phyloP scores from a whole-genome alignment of 2,329 filamentous ascomycete genomes.

The Setomelanomma holmii region DNA sequence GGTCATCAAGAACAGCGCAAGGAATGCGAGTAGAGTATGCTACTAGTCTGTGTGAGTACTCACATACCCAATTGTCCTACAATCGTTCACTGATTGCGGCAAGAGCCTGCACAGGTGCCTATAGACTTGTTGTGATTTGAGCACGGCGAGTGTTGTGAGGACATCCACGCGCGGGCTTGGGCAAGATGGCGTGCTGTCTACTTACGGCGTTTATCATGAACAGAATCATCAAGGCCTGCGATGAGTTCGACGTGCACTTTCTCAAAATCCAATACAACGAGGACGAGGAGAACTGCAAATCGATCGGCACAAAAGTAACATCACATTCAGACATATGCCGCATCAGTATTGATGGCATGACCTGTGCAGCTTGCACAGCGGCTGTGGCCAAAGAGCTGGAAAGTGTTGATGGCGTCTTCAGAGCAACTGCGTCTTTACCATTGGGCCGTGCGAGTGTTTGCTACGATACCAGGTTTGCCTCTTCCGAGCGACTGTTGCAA shows the following conservation, averaged over 20 bases:
- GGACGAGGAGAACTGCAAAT: conserved; percentile 4
- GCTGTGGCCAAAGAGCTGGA: conserved; percentile 6
- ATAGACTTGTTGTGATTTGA: no score
- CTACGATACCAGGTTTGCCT: not conserved
- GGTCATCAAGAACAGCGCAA: no score
- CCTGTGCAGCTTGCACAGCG: conserved; percentile 16
- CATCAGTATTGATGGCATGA: conserved; percentile 18
- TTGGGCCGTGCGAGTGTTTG: conserved; percentile 7
- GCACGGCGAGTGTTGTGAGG: no score
- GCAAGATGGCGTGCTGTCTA: conserved; percentile 17
- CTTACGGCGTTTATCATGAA: conserved; percentile 16
- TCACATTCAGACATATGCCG: conserved; percentile 1
- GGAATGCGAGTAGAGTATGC: no score
- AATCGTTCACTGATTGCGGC: no score
- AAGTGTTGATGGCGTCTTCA: conserved; percentile 4
- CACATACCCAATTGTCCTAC: no score
- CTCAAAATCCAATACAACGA: conserved; percentile 18
- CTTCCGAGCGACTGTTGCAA: not conserved
- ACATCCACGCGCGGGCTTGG: no score
- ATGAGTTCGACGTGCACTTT: conserved; percentile 19
- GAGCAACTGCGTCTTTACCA: conserved; percentile 7
- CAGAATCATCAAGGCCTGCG: conserved; percentile 19
- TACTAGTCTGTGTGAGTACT: no score
- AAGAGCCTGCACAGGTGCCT: no score
- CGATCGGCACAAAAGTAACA: not conserved